Conservation (phyloP, 441 rosid genomes). For the Omphalea diandra region DNA sequence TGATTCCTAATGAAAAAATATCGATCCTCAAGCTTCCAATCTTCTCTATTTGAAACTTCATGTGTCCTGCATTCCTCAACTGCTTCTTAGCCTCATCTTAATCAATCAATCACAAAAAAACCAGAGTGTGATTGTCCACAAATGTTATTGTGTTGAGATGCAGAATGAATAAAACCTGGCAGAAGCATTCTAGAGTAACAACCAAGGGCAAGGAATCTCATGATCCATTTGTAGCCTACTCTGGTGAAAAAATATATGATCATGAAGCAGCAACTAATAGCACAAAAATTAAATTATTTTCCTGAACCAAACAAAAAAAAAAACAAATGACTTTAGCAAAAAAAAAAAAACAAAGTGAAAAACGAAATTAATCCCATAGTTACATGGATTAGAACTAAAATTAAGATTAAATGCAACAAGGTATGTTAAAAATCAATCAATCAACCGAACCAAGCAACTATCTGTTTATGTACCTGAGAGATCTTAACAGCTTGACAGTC, state of each 20-base stretch:
- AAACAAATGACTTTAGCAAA: no score
- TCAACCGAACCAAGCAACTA: neutral
- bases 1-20: slow-evolving; percentile 91
- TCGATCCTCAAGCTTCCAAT: slow-evolving; percentile 72
- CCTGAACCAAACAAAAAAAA: slow-evolving; percentile 16
- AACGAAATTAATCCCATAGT: no score
- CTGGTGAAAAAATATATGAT: slow-evolving; percentile 58
- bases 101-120: neutral
- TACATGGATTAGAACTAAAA: no score
- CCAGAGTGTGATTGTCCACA: neutral
- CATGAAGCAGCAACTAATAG: slow-evolving; percentile 24
- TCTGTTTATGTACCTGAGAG: slow-evolving; percentile 53
- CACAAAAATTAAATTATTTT: neutral
- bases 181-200: slow-evolving; percentile 71
- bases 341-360: no score
- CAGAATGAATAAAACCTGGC: slow-evolving; percentile 86
- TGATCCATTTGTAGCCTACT: slow-evolving; percentile 95
- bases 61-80: slow-evolving; percentile 57
- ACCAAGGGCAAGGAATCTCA: slow-evolving; percentile 91
- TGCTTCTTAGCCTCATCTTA: slow-evolving; percentile 84
- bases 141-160: slow-evolving; percentile 1
- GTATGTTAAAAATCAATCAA: neutral
- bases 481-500: slow-evolving; percentile 59
- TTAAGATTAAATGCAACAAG: no score
- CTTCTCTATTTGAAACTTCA: slow-evolving; percentile 70